phyloP scores from a whole-genome alignment of 108 stramenopile species.

The Nitzschia inconspicua region DNA sequence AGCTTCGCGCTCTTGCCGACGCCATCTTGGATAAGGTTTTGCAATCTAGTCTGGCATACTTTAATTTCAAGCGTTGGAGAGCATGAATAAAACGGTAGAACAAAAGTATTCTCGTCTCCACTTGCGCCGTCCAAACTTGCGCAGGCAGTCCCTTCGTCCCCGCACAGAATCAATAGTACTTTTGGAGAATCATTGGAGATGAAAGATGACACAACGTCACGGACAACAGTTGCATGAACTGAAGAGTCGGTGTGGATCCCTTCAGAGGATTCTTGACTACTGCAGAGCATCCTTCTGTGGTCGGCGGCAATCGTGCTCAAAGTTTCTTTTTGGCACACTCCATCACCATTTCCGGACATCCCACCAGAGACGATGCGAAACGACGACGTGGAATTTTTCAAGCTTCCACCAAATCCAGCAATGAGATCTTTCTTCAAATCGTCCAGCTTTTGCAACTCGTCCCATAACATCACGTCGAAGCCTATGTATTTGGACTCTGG shows the following conservation, averaged over 20 bases:
- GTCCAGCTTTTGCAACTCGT: slow-evolving; percentile 30
- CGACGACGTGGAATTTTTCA: slow-evolving; percentile 30
- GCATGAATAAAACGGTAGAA: slow-evolving; percentile 7
- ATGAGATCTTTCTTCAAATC: slow-evolving; percentile 26
- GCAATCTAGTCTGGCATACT: neutral
- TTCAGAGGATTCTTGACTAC: no score
- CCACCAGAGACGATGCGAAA: slow-evolving; percentile 68
- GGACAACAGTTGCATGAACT: no score
- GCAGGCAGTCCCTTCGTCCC: neutral
- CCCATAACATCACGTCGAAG: slow-evolving; percentile 51
- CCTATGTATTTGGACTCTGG: slow-evolving; percentile 54
- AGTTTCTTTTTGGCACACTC: neutral
- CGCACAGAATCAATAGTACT: no score
- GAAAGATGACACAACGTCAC: no score
- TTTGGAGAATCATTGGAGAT: no score
- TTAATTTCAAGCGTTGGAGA: neutral
- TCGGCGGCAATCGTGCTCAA: no score
- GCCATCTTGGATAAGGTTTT: neutral
- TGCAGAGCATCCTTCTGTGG: no score
- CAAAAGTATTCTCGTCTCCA: neutral
- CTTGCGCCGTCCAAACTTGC: neutral
- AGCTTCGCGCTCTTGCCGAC: neutral
- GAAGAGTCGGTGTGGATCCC: no score
- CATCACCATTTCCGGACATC: slow-evolving; percentile 46
- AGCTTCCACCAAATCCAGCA: slow-evolving; percentile 18